phyloP scores from a whole-genome alignment of 768 basidiomycete genomes.

The Leccinum longicurvipes region DNA sequence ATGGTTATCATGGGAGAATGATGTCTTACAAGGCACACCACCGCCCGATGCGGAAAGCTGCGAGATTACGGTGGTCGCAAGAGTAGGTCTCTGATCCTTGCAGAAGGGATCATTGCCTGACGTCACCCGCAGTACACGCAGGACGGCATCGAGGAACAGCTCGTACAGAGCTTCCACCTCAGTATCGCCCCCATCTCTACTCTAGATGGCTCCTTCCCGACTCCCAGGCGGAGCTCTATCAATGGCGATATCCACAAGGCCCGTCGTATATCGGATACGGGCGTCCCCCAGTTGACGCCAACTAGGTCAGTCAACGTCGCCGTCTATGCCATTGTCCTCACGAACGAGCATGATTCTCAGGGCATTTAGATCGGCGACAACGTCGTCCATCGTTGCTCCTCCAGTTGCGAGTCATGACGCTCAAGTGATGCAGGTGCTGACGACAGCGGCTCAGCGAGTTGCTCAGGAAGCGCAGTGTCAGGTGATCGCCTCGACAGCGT shows the following conservation, averaged over 20 bases:
- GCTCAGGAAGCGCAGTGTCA: slow-evolving; percentile 72
- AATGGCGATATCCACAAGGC: slow-evolving; percentile 41
- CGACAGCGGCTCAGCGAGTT: slow-evolving; percentile 73
- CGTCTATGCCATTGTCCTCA: slow-evolving; percentile 4
- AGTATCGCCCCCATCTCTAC: slow-evolving; percentile 66
- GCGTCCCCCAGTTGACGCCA: slow-evolving; percentile 31
- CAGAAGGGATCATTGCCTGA: slow-evolving; percentile 6
- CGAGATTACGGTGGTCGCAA: slow-evolving; percentile 72
- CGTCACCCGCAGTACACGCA: slow-evolving; percentile 44
- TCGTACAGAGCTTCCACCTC: slow-evolving; percentile 65
- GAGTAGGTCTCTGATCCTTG: slow-evolving; percentile 44
- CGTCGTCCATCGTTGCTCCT: slow-evolving; percentile 27
- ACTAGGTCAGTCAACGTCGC: slow-evolving; percentile 24
- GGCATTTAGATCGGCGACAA: slow-evolving; percentile 31
- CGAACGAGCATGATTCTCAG: slow-evolving; percentile 9
- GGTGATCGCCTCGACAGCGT: slow-evolving; percentile 49
- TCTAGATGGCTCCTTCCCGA: slow-evolving; percentile 42
- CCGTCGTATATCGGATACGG: slow-evolving; percentile 41
- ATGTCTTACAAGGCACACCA: slow-evolving; percentile 78
- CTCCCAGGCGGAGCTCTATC: slow-evolving; percentile 47
- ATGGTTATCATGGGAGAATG: slow-evolving; percentile 89
- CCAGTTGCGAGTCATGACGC: slow-evolving; percentile 50
- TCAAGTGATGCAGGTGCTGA: slow-evolving; percentile 75
- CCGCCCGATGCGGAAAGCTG: slow-evolving; percentile 71
- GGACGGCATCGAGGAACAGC: slow-evolving; percentile 70